Evolutionary conservation across 495 filamentous ascomycete species (phyloP).

Genomic region (Tuber umbilicatum): DNA sequence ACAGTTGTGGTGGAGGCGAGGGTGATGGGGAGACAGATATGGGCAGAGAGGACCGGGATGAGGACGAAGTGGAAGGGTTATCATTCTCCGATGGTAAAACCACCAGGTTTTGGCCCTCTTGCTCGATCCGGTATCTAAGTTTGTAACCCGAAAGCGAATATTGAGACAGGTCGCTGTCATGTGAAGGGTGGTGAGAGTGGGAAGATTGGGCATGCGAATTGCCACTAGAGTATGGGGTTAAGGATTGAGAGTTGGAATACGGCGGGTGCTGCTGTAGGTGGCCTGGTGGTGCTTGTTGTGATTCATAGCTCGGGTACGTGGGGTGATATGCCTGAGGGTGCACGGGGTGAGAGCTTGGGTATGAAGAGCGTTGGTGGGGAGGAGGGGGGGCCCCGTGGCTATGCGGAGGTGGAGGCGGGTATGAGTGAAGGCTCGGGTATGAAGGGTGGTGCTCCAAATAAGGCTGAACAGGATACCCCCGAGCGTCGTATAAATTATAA

Average conservation of each 20-base stretch:
- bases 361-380: constrained; percentile 26
- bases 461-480: constrained; percentile 33
- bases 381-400: constrained; percentile 20
- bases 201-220: constrained; percentile 23
- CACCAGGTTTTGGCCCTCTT: constrained; percentile 37
- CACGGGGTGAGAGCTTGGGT: constrained; percentile 22
- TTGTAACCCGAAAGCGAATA: constrained; percentile 38
- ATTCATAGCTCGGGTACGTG: constrained; percentile 33
- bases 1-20: constrained; percentile 35
- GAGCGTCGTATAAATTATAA: constrained; percentile 36
- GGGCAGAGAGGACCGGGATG: constrained; percentile 9
- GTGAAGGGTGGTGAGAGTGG: constrained; percentile 33
- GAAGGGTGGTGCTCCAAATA: constrained; percentile 22
- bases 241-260: constrained; percentile 32
- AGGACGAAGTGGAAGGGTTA: constrained; percentile 24
- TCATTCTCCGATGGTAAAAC: constrained; percentile 34
- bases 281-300: constrained; percentile 24
- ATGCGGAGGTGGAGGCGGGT: constrained; percentile 21
- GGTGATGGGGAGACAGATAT: constrained; percentile 27
- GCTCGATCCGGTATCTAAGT: constrained; percentile 32
- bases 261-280: constrained; percentile 27
- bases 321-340: constrained; percentile 32
- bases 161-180: constrained; percentile 37
- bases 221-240: constrained; percentile 37
- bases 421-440: constrained; percentile 28